Evolutionary conservation across 2,329 filamentous ascomycete species (phyloP).

Genomic region (Hymenoscyphus repandus): DNA sequence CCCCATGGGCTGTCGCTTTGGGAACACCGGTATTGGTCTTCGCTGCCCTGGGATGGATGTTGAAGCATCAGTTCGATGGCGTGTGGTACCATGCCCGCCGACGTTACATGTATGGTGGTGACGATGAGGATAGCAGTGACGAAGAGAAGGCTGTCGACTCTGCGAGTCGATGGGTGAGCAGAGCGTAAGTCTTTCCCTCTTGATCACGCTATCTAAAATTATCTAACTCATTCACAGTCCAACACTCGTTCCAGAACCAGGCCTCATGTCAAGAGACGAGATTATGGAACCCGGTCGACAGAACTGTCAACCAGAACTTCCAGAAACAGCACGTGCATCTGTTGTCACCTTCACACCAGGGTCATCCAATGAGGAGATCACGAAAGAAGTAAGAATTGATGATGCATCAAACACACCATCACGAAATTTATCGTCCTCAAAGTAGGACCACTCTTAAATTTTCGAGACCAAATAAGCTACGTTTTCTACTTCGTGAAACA

Average conservation of each 20-base stretch:
- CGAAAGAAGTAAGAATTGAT: background rate
- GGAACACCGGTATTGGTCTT: constrained; percentile 57
- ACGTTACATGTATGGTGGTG: background rate
- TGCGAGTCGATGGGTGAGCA: constrained; percentile 6
- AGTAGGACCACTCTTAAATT: background rate
- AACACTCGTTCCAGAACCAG: constrained; percentile 4
- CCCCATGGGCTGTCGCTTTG: constrained; percentile 54
- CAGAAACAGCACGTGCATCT: background rate
- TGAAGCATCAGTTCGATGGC: constrained; percentile 28
- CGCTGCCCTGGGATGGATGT: constrained; percentile 40
- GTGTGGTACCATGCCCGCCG: background rate
- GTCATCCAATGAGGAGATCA: background rate
- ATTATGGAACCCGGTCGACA: background rate
- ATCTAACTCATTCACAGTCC: constrained; percentile 4
- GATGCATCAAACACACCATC: background rate
- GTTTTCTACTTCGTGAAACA: background rate
- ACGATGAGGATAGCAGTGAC: background rate
- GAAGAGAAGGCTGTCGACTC: background rate
- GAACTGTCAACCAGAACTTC: background rate
- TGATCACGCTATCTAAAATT: background rate
- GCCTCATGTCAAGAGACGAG: background rate
- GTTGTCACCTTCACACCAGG: background rate
- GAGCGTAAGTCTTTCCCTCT: constrained; percentile 7
- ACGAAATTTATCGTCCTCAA: background rate
- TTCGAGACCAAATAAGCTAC: background rate